phyloP scores from a whole-genome alignment of 129 eudicot species.

The Centaurea solstitialis region DNA sequence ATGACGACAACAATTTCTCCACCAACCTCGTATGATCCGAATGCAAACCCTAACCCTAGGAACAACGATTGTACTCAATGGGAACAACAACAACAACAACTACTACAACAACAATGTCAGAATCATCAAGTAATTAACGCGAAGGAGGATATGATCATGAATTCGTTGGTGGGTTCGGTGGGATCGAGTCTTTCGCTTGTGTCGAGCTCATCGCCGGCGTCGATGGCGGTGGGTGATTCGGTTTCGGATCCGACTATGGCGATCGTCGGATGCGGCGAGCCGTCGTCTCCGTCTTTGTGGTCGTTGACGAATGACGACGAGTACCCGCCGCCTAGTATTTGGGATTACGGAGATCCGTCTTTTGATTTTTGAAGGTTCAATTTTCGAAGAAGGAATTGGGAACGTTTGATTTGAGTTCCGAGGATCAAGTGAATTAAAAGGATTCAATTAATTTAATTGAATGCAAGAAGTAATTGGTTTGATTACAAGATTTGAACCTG shows the following conservation, averaged over 20 bases:
- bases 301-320: conserved; percentile 48
- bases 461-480: neutral
- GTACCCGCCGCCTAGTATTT: conserved; percentile 49
- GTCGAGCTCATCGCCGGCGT: conserved; percentile 13
- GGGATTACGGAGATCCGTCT: conserved; percentile 75
- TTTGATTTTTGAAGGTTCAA: conserved; percentile 41
- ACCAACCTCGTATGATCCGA: conserved; percentile 38
- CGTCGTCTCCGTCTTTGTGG: conserved; percentile 46
- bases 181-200: conserved; percentile 43
- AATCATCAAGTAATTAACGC: neutral
- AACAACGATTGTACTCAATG: conserved; percentile 5
- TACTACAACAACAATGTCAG: conserved; percentile 1
- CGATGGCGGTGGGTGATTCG: conserved; percentile 26
- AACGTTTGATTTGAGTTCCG: neutral
- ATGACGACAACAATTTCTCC: neutral
- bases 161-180: conserved; percentile 47
- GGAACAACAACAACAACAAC: conserved; percentile 14
- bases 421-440: neutral
- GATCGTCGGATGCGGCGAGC: conserved; percentile 14
- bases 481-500: neutral
- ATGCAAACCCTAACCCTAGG: conserved; percentile 18
- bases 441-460: neutral
- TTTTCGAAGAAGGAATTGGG: neutral
- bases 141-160: conserved; percentile 43
- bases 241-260: conserved; percentile 48